Conservation (phyloP, 1,139 yeast genomes). For the Magnusiomyces starmeri region DNA sequence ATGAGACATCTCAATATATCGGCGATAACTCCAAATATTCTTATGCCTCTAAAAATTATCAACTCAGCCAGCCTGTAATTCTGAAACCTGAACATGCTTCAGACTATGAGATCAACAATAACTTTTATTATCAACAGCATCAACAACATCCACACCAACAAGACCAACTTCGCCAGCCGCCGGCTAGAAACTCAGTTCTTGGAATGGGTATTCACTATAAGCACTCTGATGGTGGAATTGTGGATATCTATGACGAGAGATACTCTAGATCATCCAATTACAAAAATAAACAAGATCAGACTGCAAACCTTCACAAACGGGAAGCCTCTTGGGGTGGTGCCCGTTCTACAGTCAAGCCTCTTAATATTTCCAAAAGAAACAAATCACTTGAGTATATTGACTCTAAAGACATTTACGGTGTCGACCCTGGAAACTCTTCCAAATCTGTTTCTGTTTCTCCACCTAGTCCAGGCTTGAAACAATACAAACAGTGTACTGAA, state of each 20-base stretch:
- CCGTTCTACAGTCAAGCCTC: background rate
- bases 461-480: background rate
- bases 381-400: background rate
- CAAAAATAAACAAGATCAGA: background rate
- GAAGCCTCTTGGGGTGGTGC: background rate
- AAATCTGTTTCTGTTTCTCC: background rate
- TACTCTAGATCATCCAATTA: too few relatives aligned
- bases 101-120: background rate
- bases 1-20: background rate
- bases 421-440: background rate
- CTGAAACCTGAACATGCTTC: background rate
- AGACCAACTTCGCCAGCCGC: background rate
- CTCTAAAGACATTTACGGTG: background rate
- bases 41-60: background rate
- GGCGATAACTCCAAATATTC: background rate
- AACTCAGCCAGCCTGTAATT: background rate
- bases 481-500: background rate
- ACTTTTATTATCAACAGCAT: background rate
- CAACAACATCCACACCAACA: background rate
- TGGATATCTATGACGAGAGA: background rate
- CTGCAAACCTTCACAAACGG: background rate
- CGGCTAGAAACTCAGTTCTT: background rate
- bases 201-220: conserved; percentile 3
- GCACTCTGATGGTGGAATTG: background rate
- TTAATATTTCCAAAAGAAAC: conserved; percentile 1